Percentiles rank a stretch among this genome's conserved stretches.
phyloP scores from a whole-genome alignment of 176 grass and related monocot species.

The Phoenix dactylifera region DNA sequence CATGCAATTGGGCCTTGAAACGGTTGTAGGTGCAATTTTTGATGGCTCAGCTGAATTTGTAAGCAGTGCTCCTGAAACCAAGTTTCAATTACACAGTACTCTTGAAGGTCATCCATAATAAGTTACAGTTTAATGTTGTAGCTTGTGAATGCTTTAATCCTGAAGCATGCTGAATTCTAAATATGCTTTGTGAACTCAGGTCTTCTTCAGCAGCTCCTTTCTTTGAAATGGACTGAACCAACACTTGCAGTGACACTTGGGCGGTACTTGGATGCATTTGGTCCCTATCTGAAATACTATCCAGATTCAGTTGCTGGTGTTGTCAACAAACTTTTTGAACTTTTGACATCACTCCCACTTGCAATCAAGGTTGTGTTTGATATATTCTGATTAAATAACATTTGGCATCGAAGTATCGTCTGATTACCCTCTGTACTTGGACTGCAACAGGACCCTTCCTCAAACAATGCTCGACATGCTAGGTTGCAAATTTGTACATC shows the following conservation, averaged over 20 bases:
- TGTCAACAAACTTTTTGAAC: conserved; percentile 93
- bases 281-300: conserved; percentile 73
- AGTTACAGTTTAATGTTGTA: conserved; percentile 6
- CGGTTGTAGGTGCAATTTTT: conserved; percentile 66
- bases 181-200: conserved; percentile 38
- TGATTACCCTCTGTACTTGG: no score
- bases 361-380: conserved; percentile 8
- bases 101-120: conserved; percentile 52
- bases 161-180: conserved; percentile 17
- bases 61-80: conserved; percentile 44
- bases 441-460: conserved; percentile 46
- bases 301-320: conserved; percentile 77
- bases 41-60: conserved; percentile 55
- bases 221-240: conserved; percentile 78
- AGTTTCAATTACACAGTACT: conserved; percentile 54
- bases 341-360: conserved; percentile 76
- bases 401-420: not conserved
- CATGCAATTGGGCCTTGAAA: conserved; percentile 68
- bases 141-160: conserved; percentile 9
- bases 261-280: conserved; percentile 86
- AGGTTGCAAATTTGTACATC: conserved; percentile 92
- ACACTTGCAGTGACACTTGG: conserved; percentile 61
- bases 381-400: no score
- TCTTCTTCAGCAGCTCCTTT: conserved; percentile 85
- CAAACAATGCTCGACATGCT: conserved; percentile 71